Evolutionary conservation across 192 early-diverging fungal species (phyloP).

Genomic region (Coemansia sp.): DNA sequence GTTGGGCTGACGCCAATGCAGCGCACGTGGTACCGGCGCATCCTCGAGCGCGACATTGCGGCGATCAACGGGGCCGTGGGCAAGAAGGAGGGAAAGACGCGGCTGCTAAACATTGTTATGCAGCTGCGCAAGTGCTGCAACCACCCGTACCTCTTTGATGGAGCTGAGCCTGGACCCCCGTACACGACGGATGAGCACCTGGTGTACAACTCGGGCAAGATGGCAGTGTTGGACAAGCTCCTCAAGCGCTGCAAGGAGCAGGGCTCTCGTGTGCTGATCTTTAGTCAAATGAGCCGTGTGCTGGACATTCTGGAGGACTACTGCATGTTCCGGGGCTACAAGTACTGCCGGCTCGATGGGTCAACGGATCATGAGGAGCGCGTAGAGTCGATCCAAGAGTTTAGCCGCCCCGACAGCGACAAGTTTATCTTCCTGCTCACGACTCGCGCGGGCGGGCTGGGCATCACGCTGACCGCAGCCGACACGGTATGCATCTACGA

Average conservation of each 20-base stretch:
- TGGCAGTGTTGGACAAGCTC: conserved; percentile 90
- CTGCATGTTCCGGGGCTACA: conserved; percentile 84
- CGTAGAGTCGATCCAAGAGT: conserved; percentile 91
- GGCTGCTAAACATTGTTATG: conserved; percentile 95
- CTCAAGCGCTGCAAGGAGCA: conserved; percentile 74
- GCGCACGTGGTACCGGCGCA: conserved; percentile 90
- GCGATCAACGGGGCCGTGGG: conserved; percentile 86
- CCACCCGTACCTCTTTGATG: conserved; percentile 89
- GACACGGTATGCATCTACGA: conserved; percentile 97
- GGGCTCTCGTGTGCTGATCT: conserved; percentile 93
- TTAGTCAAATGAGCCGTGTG: conserved; percentile 98
- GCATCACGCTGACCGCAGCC: conserved; percentile 95
- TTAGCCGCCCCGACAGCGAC: conserved; percentile 80
- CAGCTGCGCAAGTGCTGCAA: conserved; percentile 90
- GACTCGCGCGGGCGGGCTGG: conserved; percentile 95
- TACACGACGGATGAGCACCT: conserved; percentile 96
- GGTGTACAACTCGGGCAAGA: conserved; percentile 91
- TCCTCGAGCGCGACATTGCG: conserved; percentile 95
- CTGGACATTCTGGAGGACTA: conserved; percentile 99
- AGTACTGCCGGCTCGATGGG: conserved; percentile 98
- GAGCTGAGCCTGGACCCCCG: conserved; percentile 93
- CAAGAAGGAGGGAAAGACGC: conserved; percentile 84
- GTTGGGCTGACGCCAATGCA: conserved; percentile 95
- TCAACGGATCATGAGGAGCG: conserved; percentile 92
- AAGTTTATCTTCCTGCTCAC: conserved; percentile 98